Evolutionary conservation across 768 basidiomycete species (phyloP).

Genomic region (Mycena capillaripes): DNA sequence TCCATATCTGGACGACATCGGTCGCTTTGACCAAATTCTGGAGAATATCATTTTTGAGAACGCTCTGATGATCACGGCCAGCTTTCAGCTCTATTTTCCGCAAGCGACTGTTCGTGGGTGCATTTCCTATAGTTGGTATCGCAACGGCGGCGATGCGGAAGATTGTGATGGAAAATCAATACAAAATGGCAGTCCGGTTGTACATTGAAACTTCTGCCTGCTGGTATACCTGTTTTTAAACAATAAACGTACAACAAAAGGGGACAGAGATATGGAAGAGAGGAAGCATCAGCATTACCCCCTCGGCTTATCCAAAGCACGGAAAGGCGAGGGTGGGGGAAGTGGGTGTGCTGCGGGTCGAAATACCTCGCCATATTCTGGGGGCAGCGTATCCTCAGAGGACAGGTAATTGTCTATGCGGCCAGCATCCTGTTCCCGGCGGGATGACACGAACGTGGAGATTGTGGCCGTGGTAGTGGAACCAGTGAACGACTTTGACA

Average conservation of each 20-base stretch:
- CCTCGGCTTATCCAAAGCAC: too few species aligned
- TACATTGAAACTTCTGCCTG: neutral
- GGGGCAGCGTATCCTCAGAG: constrained; percentile 43
- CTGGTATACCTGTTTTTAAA: neutral
- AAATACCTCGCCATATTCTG: constrained; percentile 48
- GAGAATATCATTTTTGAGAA: too few species aligned
- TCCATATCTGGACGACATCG: neutral
- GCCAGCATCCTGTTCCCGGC: constrained; percentile 45
- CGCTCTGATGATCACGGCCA: too few species aligned
- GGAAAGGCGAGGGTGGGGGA: neutral
- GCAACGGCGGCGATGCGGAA: neutral
- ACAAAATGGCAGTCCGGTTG: neutral
- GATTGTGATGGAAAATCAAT: neutral
- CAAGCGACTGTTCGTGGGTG: too few species aligned
- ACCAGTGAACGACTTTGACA: neutral
- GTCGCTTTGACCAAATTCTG: constrained; percentile 10
- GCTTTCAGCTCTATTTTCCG: too few species aligned
- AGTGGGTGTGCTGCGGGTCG: neutral
- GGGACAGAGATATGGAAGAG: neutral
- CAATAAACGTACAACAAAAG: neutral
- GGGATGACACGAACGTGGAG: constrained; percentile 8
- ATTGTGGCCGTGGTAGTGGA: constrained; percentile 24
- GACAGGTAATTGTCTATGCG: constrained; percentile 35
- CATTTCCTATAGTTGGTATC: neutral
- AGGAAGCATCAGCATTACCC: neutral